These are phyloP conservation scores for Cyclotella choctawhatcheeana DNA, from an alignment of 108 stramenopile genomes.

Conservation along the genomic window DNA sequence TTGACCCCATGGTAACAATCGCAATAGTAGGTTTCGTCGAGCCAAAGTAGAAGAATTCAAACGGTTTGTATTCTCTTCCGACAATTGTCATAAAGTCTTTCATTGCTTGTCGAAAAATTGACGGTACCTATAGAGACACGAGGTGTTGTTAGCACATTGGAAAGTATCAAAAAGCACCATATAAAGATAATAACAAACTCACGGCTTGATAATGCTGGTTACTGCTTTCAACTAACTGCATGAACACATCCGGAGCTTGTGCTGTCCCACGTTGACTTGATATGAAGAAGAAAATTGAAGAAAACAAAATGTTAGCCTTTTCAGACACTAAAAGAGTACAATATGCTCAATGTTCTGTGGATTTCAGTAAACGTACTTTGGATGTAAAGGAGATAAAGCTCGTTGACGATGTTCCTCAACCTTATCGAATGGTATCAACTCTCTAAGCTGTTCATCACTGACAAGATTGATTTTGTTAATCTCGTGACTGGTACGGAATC, in stretches of 20 bases:
- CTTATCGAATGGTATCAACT: constrained; percentile 65
- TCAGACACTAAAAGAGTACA: too few relatives aligned
- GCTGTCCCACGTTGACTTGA: constrained; percentile 74
- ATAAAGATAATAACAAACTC: constrained; percentile 4
- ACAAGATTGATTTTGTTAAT: constrained; percentile 62
- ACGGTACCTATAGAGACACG: constrained; percentile 16
- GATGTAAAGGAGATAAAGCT: constrained; percentile 67
- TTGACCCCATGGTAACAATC: constrained; percentile 68
- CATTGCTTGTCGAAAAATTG: constrained; percentile 51
- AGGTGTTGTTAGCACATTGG: background rate
- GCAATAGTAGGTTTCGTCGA: constrained; percentile 55
- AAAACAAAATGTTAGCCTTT: too few relatives aligned
- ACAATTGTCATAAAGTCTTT: constrained; percentile 48
- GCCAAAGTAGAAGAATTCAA: constrained; percentile 66
- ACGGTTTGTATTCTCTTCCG: constrained; percentile 53
- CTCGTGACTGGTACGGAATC: constrained; percentile 70
- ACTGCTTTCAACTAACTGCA: constrained; percentile 69
- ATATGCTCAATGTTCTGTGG: too few relatives aligned
- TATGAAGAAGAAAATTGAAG: too few relatives aligned
- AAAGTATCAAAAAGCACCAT: background rate
- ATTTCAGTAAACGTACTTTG: constrained; percentile 59
- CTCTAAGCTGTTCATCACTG: constrained; percentile 54
- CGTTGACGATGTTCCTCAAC: constrained; percentile 68
- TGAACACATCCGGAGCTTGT: constrained; percentile 71
- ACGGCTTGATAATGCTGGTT: constrained; percentile 58